Percentiles rank a stretch among this genome's conserved stretches.
Conservation (phyloP, 78 protist genomes). For the Anaeramoeba flamelloides region DNA sequence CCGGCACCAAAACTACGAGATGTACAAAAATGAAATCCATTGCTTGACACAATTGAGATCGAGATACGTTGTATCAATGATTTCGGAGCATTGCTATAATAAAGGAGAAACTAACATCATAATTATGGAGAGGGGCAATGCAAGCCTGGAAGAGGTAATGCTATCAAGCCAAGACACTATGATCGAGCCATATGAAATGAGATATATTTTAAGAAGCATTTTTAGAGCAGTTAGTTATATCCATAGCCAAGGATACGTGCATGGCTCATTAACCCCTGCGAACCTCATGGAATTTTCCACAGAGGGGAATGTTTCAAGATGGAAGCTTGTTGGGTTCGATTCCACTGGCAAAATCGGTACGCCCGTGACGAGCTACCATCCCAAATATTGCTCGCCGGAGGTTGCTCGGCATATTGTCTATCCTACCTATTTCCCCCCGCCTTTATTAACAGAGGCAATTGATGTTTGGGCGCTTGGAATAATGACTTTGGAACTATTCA, state of each 20-base stretch:
- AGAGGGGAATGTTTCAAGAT: neutral
- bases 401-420: neutral
- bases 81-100: neutral
- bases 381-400: neutral
- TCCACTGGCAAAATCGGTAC: neutral
- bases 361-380: neutral
- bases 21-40: neutral
- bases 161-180: too few relatives aligned
- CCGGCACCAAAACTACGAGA: neutral
- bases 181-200: neutral
- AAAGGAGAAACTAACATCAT: too few relatives aligned
- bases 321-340: neutral
- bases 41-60: neutral
- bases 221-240: too few relatives aligned
- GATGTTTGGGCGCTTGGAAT: neutral
- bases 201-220: too few relatives aligned
- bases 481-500: neutral
- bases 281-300: neutral
- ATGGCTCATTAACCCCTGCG: neutral
- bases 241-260: too few relatives aligned
- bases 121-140: too few relatives aligned
- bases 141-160: too few relatives aligned
- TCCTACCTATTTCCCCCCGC: neutral
- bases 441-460: neutral
- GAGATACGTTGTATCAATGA: neutral